phyloP scores from a whole-genome alignment of 345 rosid species.

The Hibiscus syriacus region DNA sequence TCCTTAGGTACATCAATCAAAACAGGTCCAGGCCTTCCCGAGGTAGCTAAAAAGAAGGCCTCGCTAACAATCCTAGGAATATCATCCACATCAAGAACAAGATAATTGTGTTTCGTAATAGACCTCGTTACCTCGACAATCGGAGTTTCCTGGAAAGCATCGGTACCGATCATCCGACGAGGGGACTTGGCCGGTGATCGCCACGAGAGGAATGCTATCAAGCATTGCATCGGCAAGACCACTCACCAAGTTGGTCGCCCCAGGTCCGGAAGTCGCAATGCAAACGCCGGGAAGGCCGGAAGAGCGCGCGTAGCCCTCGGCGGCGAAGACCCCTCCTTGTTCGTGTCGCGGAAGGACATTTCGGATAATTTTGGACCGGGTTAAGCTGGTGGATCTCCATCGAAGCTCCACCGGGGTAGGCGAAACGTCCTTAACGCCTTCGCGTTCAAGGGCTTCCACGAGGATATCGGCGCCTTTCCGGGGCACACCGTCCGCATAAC shows the following conservation, averaged over 20 bases:
- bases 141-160: neutral
- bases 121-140: neutral
- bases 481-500: neutral
- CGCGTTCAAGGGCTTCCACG: neutral
- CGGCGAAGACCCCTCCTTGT: neutral
- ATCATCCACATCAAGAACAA: slow-evolving; percentile 1
- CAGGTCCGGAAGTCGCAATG: neutral
- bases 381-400: neutral
- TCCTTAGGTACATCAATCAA: neutral
- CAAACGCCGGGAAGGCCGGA: neutral
- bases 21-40: neutral
- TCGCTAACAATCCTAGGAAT: neutral
- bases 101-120: neutral
- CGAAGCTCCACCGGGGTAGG: neutral
- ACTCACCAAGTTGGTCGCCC: neutral
- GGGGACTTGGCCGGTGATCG: neutral
- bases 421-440: neutral
- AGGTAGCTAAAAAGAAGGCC: neutral
- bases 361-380: neutral
- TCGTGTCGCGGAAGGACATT: neutral
- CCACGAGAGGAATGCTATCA: neutral
- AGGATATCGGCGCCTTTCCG: neutral
- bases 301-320: neutral
- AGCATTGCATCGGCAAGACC: neutral
- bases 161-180: neutral